phyloP scores from a whole-genome alignment of 2,329 filamentous ascomycete genomes.

The Sporothrix pallida region DNA sequence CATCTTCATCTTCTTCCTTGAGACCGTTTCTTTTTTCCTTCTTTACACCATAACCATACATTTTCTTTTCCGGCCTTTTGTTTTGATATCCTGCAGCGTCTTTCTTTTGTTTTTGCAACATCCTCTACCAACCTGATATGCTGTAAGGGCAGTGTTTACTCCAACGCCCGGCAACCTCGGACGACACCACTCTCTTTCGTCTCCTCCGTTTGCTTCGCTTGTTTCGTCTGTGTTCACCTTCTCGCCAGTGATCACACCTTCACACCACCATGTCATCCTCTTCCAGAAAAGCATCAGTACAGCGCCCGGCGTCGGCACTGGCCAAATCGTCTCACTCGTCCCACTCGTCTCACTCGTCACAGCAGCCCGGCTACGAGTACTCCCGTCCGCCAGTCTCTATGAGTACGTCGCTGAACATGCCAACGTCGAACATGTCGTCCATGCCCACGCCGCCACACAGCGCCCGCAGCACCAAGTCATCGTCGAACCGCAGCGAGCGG shows the following conservation, averaged over 20 bases:
- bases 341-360: no score
- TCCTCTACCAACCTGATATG: not conserved
- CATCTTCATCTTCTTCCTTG: not conserved
- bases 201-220: not conserved
- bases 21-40: not conserved
- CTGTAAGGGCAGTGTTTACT: not conserved
- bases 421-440: not conserved
- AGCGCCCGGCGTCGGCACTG: slow-evolving; percentile 31
- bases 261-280: not conserved
- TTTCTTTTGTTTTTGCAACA: not conserved
- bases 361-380: not conserved
- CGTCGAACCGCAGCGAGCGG: slow-evolving; percentile 32
- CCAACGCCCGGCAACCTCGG: not conserved
- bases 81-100: not conserved
- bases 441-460: not conserved
- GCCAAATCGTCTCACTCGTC: not conserved
- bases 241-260: no score
- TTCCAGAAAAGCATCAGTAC: not conserved
- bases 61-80: not conserved
- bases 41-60: not conserved
- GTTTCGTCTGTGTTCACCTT: not conserved
- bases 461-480: slow-evolving; percentile 1
- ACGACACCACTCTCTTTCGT: not conserved
- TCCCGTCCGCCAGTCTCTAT: not conserved
- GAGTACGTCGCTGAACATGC: not conserved